Conservation (phyloP, 2,329 filamentous ascomycete species). For the Trichoderma atroviride region DNA sequence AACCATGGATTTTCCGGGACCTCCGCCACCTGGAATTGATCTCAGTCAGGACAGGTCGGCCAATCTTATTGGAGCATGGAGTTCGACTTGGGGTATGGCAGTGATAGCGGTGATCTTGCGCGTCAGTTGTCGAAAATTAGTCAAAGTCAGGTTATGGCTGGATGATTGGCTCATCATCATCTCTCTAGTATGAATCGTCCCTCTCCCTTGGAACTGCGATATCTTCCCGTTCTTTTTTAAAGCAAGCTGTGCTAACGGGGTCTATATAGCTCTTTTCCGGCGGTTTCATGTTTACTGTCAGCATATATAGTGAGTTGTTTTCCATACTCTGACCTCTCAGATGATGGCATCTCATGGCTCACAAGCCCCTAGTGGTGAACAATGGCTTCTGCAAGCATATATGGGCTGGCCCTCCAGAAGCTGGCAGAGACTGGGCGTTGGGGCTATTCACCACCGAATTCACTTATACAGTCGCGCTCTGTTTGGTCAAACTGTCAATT, state of each 20-base stretch:
- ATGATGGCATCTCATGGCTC: background rate
- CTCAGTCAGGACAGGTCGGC: background rate
- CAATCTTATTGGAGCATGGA: constrained; percentile 5
- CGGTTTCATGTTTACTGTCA: constrained; percentile 17
- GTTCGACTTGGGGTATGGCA: constrained; percentile 21
- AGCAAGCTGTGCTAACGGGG: background rate
- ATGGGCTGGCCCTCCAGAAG: constrained; percentile 22
- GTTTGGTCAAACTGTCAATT: constrained; percentile 28
- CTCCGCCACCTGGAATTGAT: constrained; percentile 7
- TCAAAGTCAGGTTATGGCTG: constrained; percentile 12
- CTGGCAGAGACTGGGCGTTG: constrained; percentile 25
- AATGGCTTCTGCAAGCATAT: constrained; percentile 29
- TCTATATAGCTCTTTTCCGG: constrained; percentile 4
- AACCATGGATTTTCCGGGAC: constrained; percentile 8
- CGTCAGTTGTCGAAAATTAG: background rate
- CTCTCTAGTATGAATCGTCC: constrained; percentile 11
- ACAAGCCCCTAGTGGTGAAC: background rate
- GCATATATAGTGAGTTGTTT: constrained; percentile 11
- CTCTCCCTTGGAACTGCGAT: too few relatives aligned
- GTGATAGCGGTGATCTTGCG: constrained; percentile 9
- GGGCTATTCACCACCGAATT: constrained; percentile 30
- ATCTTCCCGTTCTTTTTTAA: too few relatives aligned
- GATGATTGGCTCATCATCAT: constrained; percentile 27
- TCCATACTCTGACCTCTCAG: background rate
- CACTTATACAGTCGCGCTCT: constrained; percentile 24